A percentile compares a stretch with the other conserved stretches of the same genome.
phyloP scores from a whole-genome alignment of 352 stramenopile species.

The Globisporangium camurandrum region DNA sequence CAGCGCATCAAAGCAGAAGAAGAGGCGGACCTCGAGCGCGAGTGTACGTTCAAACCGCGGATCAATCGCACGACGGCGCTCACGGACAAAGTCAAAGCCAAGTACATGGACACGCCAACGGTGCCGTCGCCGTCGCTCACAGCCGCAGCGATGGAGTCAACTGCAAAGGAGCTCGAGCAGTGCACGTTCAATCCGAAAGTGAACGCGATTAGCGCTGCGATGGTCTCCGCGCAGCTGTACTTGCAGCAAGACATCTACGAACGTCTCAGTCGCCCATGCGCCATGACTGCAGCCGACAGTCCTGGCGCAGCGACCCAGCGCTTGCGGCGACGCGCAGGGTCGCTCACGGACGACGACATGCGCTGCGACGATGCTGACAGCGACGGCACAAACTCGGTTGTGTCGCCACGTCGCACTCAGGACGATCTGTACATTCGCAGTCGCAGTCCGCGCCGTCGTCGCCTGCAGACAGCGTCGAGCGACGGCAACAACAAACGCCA shows the following conservation, averaged over 20 bases:
- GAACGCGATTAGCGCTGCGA: slow-evolving; percentile 62
- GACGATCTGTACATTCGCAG: slow-evolving; percentile 50
- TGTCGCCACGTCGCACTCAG: slow-evolving; percentile 24
- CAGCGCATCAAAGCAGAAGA: slow-evolving; percentile 56
- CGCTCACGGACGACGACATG: slow-evolving; percentile 13
- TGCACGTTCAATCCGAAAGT: slow-evolving; percentile 79
- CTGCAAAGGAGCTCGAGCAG: slow-evolving; percentile 53
- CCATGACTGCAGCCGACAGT: slow-evolving; percentile 9
- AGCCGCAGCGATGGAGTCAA: slow-evolving; percentile 46
- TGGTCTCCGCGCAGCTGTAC: slow-evolving; percentile 80
- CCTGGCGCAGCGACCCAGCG: slow-evolving; percentile 2
- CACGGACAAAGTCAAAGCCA: slow-evolving; percentile 58
- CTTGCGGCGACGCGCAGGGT: slow-evolving; percentile 13
- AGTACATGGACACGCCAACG: slow-evolving; percentile 55
- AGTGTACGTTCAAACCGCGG: slow-evolving; percentile 70
- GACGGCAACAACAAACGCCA: not conserved
- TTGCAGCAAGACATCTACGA: slow-evolving; percentile 84
- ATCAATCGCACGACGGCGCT: slow-evolving; percentile 37
- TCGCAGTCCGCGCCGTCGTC: slow-evolving; percentile 8
- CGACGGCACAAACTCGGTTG: slow-evolving; percentile 7
- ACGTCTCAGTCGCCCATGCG: slow-evolving; percentile 60
- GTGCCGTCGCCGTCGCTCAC: slow-evolving; percentile 31
- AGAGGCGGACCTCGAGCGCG: slow-evolving; percentile 56
- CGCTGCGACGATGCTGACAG: slow-evolving; percentile 17
- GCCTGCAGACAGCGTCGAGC: slow-evolving; percentile 8